Base-by-base conservation (phyloP, 2,329 filamentous ascomycete species). In the Xylariales sp. region DNA sequence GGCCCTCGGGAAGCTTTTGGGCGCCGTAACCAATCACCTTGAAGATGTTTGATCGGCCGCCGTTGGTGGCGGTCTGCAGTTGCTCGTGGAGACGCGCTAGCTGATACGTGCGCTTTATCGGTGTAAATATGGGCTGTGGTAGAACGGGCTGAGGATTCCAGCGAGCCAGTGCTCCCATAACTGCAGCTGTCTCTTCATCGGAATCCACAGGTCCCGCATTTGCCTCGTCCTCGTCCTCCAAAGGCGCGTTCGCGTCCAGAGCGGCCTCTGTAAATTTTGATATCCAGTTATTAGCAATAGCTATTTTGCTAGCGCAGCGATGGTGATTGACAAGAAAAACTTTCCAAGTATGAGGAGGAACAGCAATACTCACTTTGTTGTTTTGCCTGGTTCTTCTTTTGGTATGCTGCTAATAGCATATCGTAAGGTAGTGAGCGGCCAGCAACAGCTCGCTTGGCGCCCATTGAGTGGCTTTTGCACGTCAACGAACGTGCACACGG, bases 311-410 rank as follows among this genome's bases (percentile, higher is more conserved):
- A n/a, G n/a, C n/a, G n/a, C n/a, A n/a, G n/a, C n/a, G n/a, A n/a
- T n/a, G n/a, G 16, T 29, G 7, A 6, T 19, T 8, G 30, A 15
- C n/a, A n/a, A n/a, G n/a, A n/a, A n/a, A n/a, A n/a, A n/a, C n/a
- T n/a, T n/a, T n/a, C n/a, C n/a, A n/a, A n/a, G n/a, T n/a, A n/a
- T n/a, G n/a, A n/a, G n/a, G n/a, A n/a, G n/a, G n/a, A n/a, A n/a
- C n/a, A n/a, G n/a, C n/a, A n/a, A n/a, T n/a, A 75, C 83, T 66
- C 72, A 90, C 88, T 95, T 63, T 97, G 93, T 67, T 95, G 88
- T 56, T 95, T 95, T 16, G 93, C 93, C 62, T 97, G 93, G 54
- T 98, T 98, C 72, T 96, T 97, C 74, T 97, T 96, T 61, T 93
- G 87, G 55, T 93, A 93, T 6, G 85, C 83, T 12, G 85, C 82